Base-by-base conservation (phyloP, 2,329 filamentous ascomycete species). In the Trichoderma sp. region DNA sequence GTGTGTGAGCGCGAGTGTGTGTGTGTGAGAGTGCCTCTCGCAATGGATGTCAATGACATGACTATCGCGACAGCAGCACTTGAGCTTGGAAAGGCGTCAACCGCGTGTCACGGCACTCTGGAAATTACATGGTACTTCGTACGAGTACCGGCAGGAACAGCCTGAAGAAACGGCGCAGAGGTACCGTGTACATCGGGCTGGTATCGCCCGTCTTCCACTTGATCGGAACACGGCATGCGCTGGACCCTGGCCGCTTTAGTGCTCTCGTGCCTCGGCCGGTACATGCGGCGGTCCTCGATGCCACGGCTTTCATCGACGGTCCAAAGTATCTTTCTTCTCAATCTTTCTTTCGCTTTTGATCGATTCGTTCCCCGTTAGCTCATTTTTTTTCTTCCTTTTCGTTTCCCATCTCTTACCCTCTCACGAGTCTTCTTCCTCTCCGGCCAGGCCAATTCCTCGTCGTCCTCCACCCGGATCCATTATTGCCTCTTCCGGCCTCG, bases 151-250 rank as follows among this genome's bases (percentile, higher is more conserved):
- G 34, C 26, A 52, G 50, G 17, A 30, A 14, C 50, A 39, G 34
- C 34, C 34, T 39, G 34, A 9, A 30, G 34, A 39, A 39, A 9
- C 34, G 34, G 14, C 34, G 34, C 34, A 39, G 10, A 39, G 34
- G 34, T 39, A 39, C 12, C 34, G 34, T 9, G 34, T 39, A 39
- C 34, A 39, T 39, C 34, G 34, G 34, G 10, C 34, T 39, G 7
- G 34, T 39, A 14, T 19, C 28, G 17, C 26, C 30, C n/a, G 50
- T 34, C 30, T 52, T 52, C 17, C 28, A 17, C 28, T 45, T 61
- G 63, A 61, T 65, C 63, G 63, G 63, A 65, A 65, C 63, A 65
- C 63, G 63, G 63, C 63, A 65, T 65, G 63, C 48, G 63, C 63
- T 44, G 54, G 57, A 51, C 63, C 63, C 52, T 65, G 56, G 56